Base-by-base conservation (phyloP, 2,329 filamentous ascomycete species). In the Neonectria punicea region DNA sequence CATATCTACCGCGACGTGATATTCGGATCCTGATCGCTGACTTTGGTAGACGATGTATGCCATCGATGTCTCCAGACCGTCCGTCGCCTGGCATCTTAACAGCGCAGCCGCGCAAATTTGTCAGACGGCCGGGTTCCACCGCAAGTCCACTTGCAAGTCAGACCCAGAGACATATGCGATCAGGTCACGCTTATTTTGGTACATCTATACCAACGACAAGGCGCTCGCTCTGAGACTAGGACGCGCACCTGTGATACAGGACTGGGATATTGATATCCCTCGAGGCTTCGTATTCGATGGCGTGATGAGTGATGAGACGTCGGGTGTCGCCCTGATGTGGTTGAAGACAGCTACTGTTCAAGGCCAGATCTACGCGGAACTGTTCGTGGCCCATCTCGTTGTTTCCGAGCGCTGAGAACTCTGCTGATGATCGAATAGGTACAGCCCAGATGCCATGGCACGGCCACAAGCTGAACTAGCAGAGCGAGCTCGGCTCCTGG, bases 41-140 rank as follows among this genome's bases (percentile, higher is more conserved):
- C 53, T 3, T 39, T 28, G 8, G 16, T 54, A 90, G 87, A 83
- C 86, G 5, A 78, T 87, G n/a, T 87, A 90, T 69, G 84, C 88
- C 13, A 84, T 90, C 53, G 88, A 91, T 66, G 82, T 85, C 14
- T 89, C 87, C 4, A 86, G 87, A 43, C 87, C 88, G 1, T 88
- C 87, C 0, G 81, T 91, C 4, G 87, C 87, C n/a, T 90, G 88
- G 85, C 85, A 87, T n/a, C 79, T 91, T 18, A 85, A 84, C 25
- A 86, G 85, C 7, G 83, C 84, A 18, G 89, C 89, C 0, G 85
- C 86, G 13, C 83, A 86, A 56, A 80, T 92, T 57, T 90, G 87
- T 67, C 87, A 89, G 70, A 86, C 85, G 0, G 83, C 90, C 4
- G 89, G 89, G 3, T 90, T 88, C 65, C 89, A 91, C 72, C 83